These are phyloP conservation scores for Catenaria anguillulae DNA, from an alignment of 371 early-diverging fungal genomes.

Conservation along the genomic window DNA sequence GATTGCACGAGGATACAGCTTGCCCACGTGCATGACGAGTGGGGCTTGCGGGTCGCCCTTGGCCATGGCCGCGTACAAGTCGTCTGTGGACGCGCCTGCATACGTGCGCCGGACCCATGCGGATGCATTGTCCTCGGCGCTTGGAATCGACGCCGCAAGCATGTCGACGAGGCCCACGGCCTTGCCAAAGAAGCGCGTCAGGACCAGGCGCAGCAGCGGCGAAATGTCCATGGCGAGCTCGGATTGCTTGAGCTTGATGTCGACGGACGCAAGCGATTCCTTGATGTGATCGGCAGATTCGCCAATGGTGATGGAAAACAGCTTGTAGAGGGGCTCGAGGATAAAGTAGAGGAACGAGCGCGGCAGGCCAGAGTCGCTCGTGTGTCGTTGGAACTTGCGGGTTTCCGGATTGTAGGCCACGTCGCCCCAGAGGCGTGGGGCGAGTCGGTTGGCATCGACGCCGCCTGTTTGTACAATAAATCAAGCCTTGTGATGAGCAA, in stretches of 20 bases:
- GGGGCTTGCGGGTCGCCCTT: constrained; percentile 80
- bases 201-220: constrained; percentile 59
- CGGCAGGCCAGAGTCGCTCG: constrained; percentile 35
- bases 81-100: neutral
- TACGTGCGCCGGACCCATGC: too few relatives aligned
- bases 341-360: constrained; percentile 95
- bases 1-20: constrained; percentile 48
- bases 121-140: constrained; percentile 19
- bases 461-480: constrained; percentile 13
- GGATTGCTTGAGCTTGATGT: constrained; percentile 62
- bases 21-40: constrained; percentile 77
- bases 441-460: constrained; percentile 64
- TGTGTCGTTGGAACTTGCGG: constrained; percentile 61
- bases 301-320: constrained; percentile 67
- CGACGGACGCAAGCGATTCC: constrained; percentile 52
- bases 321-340: constrained; percentile 87
- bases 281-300: constrained; percentile 53
- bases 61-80: constrained; percentile 50
- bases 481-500: too few relatives aligned
- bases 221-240: constrained; percentile 67
- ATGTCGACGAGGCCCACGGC: constrained; percentile 80
- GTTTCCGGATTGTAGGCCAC: constrained; percentile 70
- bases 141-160: constrained; percentile 59
- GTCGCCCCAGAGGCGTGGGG: constrained; percentile 91
- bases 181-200: constrained; percentile 80